Base-by-base conservation (phyloP, 139 green algal species). In the Parachlorella kessleri region DNA sequence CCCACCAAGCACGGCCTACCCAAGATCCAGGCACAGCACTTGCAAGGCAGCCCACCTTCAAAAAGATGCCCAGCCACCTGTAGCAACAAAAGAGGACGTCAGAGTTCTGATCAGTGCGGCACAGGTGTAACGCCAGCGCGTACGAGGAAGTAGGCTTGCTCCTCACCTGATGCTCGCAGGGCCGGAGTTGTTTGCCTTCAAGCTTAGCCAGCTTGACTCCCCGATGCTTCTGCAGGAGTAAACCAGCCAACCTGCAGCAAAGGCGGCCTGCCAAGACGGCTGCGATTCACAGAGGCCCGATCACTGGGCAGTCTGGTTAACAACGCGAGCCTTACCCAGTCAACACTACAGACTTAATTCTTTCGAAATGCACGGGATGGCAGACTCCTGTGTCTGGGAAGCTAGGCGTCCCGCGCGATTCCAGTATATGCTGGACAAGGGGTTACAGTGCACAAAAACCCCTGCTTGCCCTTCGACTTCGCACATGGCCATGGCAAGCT, bases 11-110 rank as follows among this genome's bases (percentile, higher is more conserved):
- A n/a, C n/a, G n/a, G n/a, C n/a, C n/a, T n/a, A n/a, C n/a, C n/a
- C n/a, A n/a, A n/a, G n/a, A n/a, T n/a, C n/a, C n/a, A n/a, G n/a
- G n/a, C n/a, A 59, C 21, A 14, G 14, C 48, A 28, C 21, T 26
- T 33, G 55, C 6, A 8, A 38, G n/a, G 4, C 2, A 37, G 7
- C 73, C 41, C n/a, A 90, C 87, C 79, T 82, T 91, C 87, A 76
- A 91, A 91, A 8, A 91, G 41, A 36, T 91, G 87, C 9, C 87
- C 87, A n/a, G 87, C 87, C 18, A 91, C 87, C 85, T 90, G 75
- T 65, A 81, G 39, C 28, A 42, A 28, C 53, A 38, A 39, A 42
- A 55, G n/a, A 55, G 48, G 70, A 64, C 14, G 14, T 59, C 21
- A 28, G 21, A 59, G 14, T 59, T 59, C 14, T 14, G 48, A 59